phyloP scores from a whole-genome alignment of 2,329 filamentous ascomycete genomes.

The Penicillium thymicola region DNA sequence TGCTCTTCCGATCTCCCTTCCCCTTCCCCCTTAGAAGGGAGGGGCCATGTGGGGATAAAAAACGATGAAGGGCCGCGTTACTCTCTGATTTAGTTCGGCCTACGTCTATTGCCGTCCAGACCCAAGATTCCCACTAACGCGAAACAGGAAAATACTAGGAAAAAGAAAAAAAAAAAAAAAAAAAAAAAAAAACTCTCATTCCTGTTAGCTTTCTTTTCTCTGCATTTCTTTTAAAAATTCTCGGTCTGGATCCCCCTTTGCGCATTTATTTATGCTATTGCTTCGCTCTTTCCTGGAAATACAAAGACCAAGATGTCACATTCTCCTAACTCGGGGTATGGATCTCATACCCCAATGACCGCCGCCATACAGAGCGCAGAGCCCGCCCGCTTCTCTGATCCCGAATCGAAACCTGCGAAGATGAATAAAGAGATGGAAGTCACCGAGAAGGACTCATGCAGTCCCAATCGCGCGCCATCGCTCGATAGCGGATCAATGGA shows the following conservation, averaged over 20 bases:
- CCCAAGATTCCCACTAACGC: neutral
- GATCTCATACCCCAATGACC: constrained; percentile 14
- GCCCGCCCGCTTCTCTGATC: constrained; percentile 11
- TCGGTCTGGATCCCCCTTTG: neutral
- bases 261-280: neutral
- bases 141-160: constrained; percentile 2
- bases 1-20: no score
- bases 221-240: neutral
- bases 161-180: constrained; percentile 1
- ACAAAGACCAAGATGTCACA: constrained; percentile 7
- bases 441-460: constrained; percentile 18
- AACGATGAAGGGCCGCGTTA: neutral
- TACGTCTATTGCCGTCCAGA: neutral
- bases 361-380: constrained; percentile 17
- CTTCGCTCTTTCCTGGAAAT: neutral
- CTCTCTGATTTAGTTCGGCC: neutral
- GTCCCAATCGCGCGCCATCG: constrained; percentile 18
- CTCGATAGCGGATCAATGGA: constrained; percentile 26
- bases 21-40: no score
- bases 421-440: constrained; percentile 8
- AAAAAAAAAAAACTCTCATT: neutral
- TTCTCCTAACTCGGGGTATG: neutral
- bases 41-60: constrained; percentile 3
- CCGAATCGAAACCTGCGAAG: constrained; percentile 15
- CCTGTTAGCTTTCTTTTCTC: neutral